Conservation (phyloP, 164 flowering plant species). For the Protea cynaroides region DNA sequence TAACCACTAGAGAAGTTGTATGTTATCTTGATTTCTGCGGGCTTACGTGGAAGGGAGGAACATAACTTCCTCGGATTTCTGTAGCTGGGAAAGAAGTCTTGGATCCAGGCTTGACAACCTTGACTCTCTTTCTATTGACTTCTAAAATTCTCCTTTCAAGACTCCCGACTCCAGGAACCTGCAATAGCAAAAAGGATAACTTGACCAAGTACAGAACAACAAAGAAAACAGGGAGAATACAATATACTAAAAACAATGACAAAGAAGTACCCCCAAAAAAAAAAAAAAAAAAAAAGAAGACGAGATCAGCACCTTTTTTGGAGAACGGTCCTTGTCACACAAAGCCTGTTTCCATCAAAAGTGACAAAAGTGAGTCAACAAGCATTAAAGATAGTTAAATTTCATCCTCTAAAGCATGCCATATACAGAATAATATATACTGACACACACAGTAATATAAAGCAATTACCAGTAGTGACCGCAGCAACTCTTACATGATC, state of each 20-base stretch:
- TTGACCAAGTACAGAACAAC: background rate
- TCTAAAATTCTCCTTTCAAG: conserved; percentile 91
- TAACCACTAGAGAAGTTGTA: too few relatives aligned
- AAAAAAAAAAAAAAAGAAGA: background rate
- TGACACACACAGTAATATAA: too few relatives aligned
- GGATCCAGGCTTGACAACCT: conserved; percentile 95
- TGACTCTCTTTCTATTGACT: conserved; percentile 80
- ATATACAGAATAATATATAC: too few relatives aligned
- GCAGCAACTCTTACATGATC: too few relatives aligned
- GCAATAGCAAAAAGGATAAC: conserved; percentile 12
- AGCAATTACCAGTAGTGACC: too few relatives aligned
- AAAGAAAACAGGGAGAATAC: background rate
- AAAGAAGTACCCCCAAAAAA: background rate
- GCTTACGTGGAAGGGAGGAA: conserved; percentile 97
- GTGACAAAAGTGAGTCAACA: conserved; percentile 1
- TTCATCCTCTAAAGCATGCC: too few relatives aligned
- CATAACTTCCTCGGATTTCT: conserved; percentile 88
- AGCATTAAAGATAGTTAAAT: too few relatives aligned
- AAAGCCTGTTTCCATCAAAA: conserved; percentile 47
- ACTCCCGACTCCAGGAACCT: conserved; percentile 60
- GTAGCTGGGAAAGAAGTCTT: conserved; percentile 94
- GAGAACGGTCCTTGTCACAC: conserved; percentile 75
- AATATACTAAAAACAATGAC: background rate
- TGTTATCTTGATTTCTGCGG: background rate
- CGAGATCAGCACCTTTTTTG: conserved; percentile 54